These are phyloP conservation scores for Monosporozyma aerobia DNA, from an alignment of 805 yeast genomes.

Conservation along the genomic window DNA sequence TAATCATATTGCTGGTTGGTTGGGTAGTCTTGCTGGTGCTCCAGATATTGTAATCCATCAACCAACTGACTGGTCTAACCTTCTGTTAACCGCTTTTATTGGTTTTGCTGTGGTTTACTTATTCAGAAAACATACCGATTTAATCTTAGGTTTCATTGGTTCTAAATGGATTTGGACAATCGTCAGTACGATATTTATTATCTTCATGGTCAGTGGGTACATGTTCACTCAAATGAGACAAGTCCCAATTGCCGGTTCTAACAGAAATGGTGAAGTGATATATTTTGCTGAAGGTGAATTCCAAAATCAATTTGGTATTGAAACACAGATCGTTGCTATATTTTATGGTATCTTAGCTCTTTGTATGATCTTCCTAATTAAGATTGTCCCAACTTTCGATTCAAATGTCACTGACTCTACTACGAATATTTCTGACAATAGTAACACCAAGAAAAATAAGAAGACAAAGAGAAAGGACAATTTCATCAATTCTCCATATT, in stretches of 20 bases:
- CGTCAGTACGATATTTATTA: slow-evolving; percentile 45
- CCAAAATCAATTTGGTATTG: slow-evolving; percentile 73
- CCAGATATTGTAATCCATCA: slow-evolving; percentile 27
- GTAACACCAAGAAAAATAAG: not conserved
- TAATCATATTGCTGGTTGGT: slow-evolving; percentile 19
- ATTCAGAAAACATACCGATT: slow-evolving; percentile 26
- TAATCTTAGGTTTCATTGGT: slow-evolving; percentile 34
- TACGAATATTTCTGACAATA: not conserved
- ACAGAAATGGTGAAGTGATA: slow-evolving; percentile 33
- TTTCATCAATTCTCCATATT: slow-evolving; percentile 1
- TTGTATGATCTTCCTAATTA: slow-evolving; percentile 47
- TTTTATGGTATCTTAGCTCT: slow-evolving; percentile 63
- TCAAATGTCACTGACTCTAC: not conserved
- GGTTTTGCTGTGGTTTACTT: slow-evolving; percentile 31
- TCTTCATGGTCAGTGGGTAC: slow-evolving; percentile 77
- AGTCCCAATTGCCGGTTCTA: slow-evolving; percentile 43
- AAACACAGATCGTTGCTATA: slow-evolving; percentile 77
- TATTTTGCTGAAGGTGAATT: slow-evolving; percentile 57
- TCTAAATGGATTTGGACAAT: slow-evolving; percentile 68
- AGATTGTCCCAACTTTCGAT: slow-evolving; percentile 39
- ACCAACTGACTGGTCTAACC: slow-evolving; percentile 33
- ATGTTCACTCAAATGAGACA: slow-evolving; percentile 87
- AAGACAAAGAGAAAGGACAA: slow-evolving; percentile 5
- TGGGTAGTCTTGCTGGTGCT: slow-evolving; percentile 20
- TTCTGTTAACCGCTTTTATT: slow-evolving; percentile 28